phyloP scores from a whole-genome alignment of 2,329 filamentous ascomycete genomes.

The Colletotrichum caudatum region DNA sequence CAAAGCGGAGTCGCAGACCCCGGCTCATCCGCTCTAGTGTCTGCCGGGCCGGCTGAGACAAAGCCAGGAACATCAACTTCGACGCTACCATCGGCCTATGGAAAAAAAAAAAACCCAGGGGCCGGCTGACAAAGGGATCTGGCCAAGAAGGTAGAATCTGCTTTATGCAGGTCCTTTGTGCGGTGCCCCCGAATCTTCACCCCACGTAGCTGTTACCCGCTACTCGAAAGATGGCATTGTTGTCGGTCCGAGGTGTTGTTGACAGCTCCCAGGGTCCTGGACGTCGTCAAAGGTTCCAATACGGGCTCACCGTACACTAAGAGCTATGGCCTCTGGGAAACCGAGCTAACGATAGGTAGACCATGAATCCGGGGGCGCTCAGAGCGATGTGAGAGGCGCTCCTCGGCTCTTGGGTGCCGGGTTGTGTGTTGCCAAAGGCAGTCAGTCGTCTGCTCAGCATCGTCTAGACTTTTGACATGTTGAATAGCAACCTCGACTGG shows the following conservation, averaged over 20 bases:
- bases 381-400: constrained; percentile 27
- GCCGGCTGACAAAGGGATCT: neutral
- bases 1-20: constrained; percentile 1
- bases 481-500: neutral
- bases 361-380: constrained; percentile 17
- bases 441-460: neutral
- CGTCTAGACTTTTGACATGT: neutral
- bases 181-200: neutral
- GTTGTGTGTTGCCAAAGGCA: neutral
- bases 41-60: neutral
- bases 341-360: constrained; percentile 9
- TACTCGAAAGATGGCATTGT: neutral
- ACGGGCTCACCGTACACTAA: constrained; percentile 29
- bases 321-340: constrained; percentile 16
- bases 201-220: constrained; percentile 3
- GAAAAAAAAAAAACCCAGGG: neutral
- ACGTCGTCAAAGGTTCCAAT: neutral
- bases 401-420: constrained; percentile 29
- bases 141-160: neutral
- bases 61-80: constrained; percentile 13
- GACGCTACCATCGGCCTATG: neutral
- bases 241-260: neutral
- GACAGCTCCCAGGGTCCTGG: constrained; percentile 9
- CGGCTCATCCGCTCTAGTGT: constrained; percentile 24
- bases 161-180: neutral